These are phyloP conservation scores for Albifimbria verrucaria DNA, from an alignment of 2,329 filamentous ascomycete genomes.

Conservation along the genomic window DNA sequence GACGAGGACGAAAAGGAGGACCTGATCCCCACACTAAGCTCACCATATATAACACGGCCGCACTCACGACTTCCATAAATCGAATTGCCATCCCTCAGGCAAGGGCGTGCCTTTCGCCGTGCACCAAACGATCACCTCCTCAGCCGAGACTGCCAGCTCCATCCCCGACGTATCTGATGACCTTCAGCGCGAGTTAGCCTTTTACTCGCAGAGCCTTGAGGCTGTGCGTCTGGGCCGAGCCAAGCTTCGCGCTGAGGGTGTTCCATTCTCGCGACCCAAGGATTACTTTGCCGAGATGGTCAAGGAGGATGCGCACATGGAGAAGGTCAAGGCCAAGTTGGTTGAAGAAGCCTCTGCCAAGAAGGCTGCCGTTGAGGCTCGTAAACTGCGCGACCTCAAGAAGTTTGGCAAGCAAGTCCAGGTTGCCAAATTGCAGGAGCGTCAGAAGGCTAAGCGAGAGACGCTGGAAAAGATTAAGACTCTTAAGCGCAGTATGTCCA, in stretches of 20 bases:
- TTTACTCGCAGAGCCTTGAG: constrained; percentile 85
- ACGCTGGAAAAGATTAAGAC: constrained; percentile 94
- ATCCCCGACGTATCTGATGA: constrained; percentile 89
- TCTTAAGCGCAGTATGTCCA: constrained; percentile 84
- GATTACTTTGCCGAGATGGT: constrained; percentile 99
- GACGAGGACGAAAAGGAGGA: constrained; percentile 81
- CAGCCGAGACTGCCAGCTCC: constrained; percentile 58
- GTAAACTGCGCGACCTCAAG: constrained; percentile 91
- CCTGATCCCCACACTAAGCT: constrained; percentile 87
- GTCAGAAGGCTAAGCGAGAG: constrained; percentile 86
- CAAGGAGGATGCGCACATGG: constrained; percentile 98
- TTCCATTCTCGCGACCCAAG: constrained; percentile 81
- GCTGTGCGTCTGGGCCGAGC: constrained; percentile 71
- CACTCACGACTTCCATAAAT: constrained; percentile 74
- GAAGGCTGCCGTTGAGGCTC: constrained; percentile 87
- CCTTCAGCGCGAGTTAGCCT: constrained; percentile 84
- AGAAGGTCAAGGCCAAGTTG: constrained; percentile 89
- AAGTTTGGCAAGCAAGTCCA: constrained; percentile 99
- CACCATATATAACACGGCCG: constrained; percentile 95
- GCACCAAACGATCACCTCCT: constrained; percentile 73
- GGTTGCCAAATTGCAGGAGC: constrained; percentile 91
- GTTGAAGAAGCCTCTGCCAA: constrained; percentile 88
- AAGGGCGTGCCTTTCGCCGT: constrained; percentile 73
- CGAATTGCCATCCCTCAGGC: constrained; percentile 69
- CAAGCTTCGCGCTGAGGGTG: constrained; percentile 75